A percentile compares a stretch with the other conserved stretches of the same genome.
These are phyloP conservation scores for Phytophthora litchii DNA, from an alignment of 352 stramenopile species.

Conservation along the genomic window DNA sequence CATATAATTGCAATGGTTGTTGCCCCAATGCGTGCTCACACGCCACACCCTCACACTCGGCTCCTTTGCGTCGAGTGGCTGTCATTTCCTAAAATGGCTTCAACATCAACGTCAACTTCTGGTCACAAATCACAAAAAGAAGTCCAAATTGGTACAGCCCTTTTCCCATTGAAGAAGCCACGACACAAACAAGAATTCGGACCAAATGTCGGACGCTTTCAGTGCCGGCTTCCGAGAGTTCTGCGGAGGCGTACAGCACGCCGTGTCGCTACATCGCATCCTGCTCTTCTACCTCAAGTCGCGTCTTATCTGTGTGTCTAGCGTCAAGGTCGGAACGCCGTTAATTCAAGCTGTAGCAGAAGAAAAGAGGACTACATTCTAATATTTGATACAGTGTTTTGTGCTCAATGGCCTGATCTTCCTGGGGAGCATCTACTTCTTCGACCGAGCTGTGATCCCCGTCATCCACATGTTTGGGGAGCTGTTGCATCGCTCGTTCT, in stretches of 20 bases:
- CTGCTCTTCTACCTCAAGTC: slow-evolving; percentile 88
- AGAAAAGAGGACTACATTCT: slow-evolving; percentile 4
- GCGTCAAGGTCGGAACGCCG: slow-evolving; percentile 59
- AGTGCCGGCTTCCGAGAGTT: slow-evolving; percentile 80
- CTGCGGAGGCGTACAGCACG: slow-evolving; percentile 86
- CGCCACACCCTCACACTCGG: slow-evolving; percentile 62
- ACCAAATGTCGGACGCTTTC: slow-evolving; percentile 49
- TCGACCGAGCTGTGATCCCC: slow-evolving; percentile 81
- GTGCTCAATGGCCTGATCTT: slow-evolving; percentile 91
- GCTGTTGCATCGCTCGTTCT: slow-evolving; percentile 73
- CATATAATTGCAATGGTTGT: slow-evolving; percentile 68
- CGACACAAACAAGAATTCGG: not conserved
- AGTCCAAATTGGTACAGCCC: not conserved
- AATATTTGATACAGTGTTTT: slow-evolving; percentile 56
- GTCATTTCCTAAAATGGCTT: slow-evolving; percentile 32
- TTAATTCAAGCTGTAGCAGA: not conserved
- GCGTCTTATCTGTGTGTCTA: slow-evolving; percentile 83
- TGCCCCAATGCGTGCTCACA: slow-evolving; percentile 69
- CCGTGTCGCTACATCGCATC: slow-evolving; percentile 86
- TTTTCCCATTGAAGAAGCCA: slow-evolving; percentile 10
- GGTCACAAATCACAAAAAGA: slow-evolving; percentile 25
- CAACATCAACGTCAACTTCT: slow-evolving; percentile 11
- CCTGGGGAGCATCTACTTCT: slow-evolving; percentile 91
- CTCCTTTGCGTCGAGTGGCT: slow-evolving; percentile 37
- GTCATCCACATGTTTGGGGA: slow-evolving; percentile 90